Base-by-base conservation (phyloP, 1,284 basidiomycete genomes). In the Ustilago hordei region DNA sequence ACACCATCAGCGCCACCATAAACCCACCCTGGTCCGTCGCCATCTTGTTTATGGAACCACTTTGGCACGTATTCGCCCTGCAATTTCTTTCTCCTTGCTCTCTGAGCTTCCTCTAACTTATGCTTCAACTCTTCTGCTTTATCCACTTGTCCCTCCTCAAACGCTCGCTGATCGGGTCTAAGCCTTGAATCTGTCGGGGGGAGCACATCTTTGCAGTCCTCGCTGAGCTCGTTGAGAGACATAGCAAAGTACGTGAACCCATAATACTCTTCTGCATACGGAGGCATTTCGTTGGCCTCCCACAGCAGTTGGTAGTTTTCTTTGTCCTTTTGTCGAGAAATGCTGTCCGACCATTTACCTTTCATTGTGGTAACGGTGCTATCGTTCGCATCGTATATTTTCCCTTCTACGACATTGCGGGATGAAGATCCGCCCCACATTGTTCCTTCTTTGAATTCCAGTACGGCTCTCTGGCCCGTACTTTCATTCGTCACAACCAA, bases 161-260 rank as follows among this genome's bases (percentile, higher is more conserved):
- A 88, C 4, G 93, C 93, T 35, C 92, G 88, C 60, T 96, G 93
- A 86, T 97, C 95, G 1, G 94, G 93, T 39, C 95, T 90, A 67
- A 91, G 88, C 36, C 95, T 90, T 8, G 94, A 95, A 85, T 97
- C 95, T 0, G 95, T 95, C 0, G 91, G 90, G 1, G 94, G 92
- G 7, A 96, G 53, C 69, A 89, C 89, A 5, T 89, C 90, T 64
- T 90, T 88, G 19, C 95, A 86, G 81, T 94, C 92, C 2, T 79
- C 72, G 1, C 74, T 79, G 17, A 86, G 58, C 57, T 86, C 80
- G 69, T 86, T 86, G 59, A 86, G 78, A 45, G 78, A 79, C 65
- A 86, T 81, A 75, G 84, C 84, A 67, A 86, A 86, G 69, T 82
- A 80, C 35, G 84, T 86, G 62, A 86, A 86, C 8, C 84, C 84